Evolutionary conservation across 1,139 yeast species (phyloP), one percentile per base, ranked within the genome.

Genomic region (Saccharomyces hybrid): DNA sequence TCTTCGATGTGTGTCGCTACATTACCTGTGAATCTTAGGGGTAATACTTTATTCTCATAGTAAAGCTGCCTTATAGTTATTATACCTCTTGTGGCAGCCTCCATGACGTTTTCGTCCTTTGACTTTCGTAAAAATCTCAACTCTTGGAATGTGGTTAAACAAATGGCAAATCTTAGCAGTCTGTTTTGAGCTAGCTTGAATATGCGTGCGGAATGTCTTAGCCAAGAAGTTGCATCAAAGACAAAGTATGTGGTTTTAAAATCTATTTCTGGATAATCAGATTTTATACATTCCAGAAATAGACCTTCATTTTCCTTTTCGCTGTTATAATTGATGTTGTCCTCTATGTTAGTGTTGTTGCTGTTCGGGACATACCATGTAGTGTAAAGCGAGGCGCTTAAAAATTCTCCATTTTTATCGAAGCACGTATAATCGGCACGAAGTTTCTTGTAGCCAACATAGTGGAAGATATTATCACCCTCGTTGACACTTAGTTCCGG

Each of bases 81-180:
- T 16, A 86, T 90, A 1, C 90, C 86, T 55, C 93, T 73, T 0
- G 93, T 85, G 1, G 93, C 93, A 1, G 91, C 86, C 66, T 86
- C 95, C 2, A 89, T 83, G 31, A 85, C 84, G 4, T 87, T 81
- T 5, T 85, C 85, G 65, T 86, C 95, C 25, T 83, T 79, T 2
- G 89, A 83, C 64, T 85, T 82, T 56, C 95, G 71, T 58, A 86
- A 71, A n/a, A 88, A 84, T 61, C 93, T 72, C 56, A 86, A 72
- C 63, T 86, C 95, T 71, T 86, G 95, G 65, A 86, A 86, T 8
- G 87, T 89, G 31, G 87, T 84, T 56, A 86, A 72, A 47, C 95
- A 91, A 6, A 86, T 81, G 64, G 76, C 81, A 70, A 69, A 77
- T 69, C 70, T 81, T 61, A 86, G 75, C 2, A 84, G 79, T 11